Percentiles rank a stretch among this genome's conserved stretches.
phyloP scores from a whole-genome alignment of 2,329 filamentous ascomycete species.

The Clathrospora elynae region DNA sequence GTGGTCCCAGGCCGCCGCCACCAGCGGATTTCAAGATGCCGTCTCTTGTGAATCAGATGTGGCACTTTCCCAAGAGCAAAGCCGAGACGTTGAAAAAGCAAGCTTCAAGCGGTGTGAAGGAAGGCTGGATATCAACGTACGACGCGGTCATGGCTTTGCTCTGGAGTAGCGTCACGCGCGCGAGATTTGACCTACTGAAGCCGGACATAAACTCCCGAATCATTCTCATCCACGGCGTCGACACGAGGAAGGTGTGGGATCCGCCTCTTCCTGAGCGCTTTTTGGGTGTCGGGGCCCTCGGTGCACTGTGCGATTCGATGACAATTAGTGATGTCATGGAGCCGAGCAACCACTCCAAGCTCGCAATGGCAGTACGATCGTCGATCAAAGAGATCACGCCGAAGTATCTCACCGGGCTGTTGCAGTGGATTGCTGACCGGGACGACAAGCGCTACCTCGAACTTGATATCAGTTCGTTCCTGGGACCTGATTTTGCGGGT shows the following conservation, averaged over 20 bases:
- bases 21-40: conserved; percentile 34
- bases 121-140: conserved; percentile 33
- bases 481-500: conserved; percentile 32
- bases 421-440: conserved; percentile 29
- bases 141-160: conserved; percentile 33
- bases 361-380: conserved; percentile 28
- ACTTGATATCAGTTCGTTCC: conserved; percentile 27
- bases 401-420: conserved; percentile 22
- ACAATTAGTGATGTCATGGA: conserved; percentile 17
- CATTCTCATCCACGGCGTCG: conserved; percentile 30
- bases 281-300: conserved; percentile 27
- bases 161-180: conserved; percentile 27
- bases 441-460: conserved; percentile 29
- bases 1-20: conserved; percentile 19
- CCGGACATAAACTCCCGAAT: conserved; percentile 14
- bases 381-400: conserved; percentile 28
- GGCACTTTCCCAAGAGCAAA: conserved; percentile 28
- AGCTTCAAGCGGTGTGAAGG: conserved; percentile 1
- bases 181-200: conserved; percentile 23
- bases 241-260: conserved; percentile 23
- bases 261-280: conserved; percentile 30
- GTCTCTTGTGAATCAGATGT: conserved; percentile 21
- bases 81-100: conserved; percentile 23
- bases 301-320: conserved; percentile 18
- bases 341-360: conserved; percentile 14